Evolutionary conservation across 768 basidiomycete genomes (phyloP).

Genomic region (Rhodosporidiobolus odoratus): DNA sequence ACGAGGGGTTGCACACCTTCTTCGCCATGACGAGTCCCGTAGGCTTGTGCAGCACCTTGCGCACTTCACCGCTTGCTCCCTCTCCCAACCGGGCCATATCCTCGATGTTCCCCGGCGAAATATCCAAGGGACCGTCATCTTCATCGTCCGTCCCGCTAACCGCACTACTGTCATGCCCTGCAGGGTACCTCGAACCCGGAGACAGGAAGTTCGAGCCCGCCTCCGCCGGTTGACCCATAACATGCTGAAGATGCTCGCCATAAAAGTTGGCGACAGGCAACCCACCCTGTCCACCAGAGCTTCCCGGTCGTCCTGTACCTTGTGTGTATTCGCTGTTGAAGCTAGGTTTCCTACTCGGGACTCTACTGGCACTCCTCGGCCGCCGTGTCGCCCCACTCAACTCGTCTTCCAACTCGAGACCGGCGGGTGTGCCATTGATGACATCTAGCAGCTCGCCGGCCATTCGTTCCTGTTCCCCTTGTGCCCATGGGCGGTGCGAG

Average conservation of each 20-base stretch:
- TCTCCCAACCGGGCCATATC: conserved; percentile 77
- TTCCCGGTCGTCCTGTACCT: background rate
- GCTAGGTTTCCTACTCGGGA: conserved; percentile 5
- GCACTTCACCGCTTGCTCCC: conserved; percentile 92
- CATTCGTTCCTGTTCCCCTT: conserved; percentile 34
- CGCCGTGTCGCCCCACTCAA: conserved; percentile 32
- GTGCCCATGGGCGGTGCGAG: conserved; percentile 15
- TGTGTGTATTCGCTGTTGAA: background rate
- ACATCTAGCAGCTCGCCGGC: conserved; percentile 33
- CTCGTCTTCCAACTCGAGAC: conserved; percentile 32
- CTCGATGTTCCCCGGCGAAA: conserved; percentile 55
- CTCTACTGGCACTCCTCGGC: conserved; percentile 23
- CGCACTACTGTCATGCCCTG: conserved; percentile 12
- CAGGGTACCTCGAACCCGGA: background rate
- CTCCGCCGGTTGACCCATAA: background rate
- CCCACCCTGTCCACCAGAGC: background rate
- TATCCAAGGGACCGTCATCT: conserved; percentile 25
- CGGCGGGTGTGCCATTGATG: conserved; percentile 27
- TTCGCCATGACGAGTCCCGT: conserved; percentile 79
- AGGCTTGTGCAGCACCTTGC: conserved; percentile 81
- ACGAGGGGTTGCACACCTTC: conserved; percentile 53
- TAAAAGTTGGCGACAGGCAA: background rate
- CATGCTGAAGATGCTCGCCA: conserved; percentile 16
- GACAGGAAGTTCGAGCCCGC: background rate
- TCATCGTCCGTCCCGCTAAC: conserved; percentile 1